Evolutionary conservation across 768 basidiomycete species (phyloP), one percentile per base, ranked within the genome.

Genomic region (Leccinum broughii): DNA sequence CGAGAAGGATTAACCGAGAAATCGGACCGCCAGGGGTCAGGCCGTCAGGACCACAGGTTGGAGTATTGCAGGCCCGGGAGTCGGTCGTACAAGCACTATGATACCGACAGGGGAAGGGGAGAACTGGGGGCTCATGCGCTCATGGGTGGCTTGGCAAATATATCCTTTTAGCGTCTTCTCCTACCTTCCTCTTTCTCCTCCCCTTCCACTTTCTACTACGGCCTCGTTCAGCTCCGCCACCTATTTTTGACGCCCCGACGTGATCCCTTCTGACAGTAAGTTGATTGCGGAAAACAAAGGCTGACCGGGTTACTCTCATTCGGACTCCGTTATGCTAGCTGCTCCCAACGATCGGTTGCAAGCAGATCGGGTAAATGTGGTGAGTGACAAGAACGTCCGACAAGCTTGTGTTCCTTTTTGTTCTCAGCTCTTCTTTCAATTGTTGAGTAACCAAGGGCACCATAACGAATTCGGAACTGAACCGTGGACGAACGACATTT

Each of bases 311-410:
- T 41, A 24, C 39, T 41, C 4, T 41, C 39, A n/a, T 41, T 9
- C 39, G 39, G 17, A 41, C 39, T 41, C 39, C 39, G 39, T 41
- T n/a, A 41, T 41, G 39, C 39, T 41, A 4, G 39, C 8, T 41
- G 39, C 39, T 41, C 17, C 39, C 17, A 41, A 41, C 39, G 39
- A 41, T 41, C 39, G 39, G 39, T n/a, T 41, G 39, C 17, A 9
- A 11, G 32, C 56, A n/a, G 60, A 54, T 32, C 22, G 60, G 51
- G 32, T 5, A 44, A 48, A 15, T 13, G 11, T 3, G 10, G 37
- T 32, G 7, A 37, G 51, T 55, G 60, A 44, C 60, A 62, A 56
- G 39, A 32, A 26, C 48, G 8, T 50, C 61, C 59, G 64, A 55
- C 44, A 11, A n/a, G 5, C 48, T 35, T 59, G 63, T 55, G 28